Evolutionary conservation across 73 alveolate species (phyloP).

Genomic region (Uronychia binucleata): DNA sequence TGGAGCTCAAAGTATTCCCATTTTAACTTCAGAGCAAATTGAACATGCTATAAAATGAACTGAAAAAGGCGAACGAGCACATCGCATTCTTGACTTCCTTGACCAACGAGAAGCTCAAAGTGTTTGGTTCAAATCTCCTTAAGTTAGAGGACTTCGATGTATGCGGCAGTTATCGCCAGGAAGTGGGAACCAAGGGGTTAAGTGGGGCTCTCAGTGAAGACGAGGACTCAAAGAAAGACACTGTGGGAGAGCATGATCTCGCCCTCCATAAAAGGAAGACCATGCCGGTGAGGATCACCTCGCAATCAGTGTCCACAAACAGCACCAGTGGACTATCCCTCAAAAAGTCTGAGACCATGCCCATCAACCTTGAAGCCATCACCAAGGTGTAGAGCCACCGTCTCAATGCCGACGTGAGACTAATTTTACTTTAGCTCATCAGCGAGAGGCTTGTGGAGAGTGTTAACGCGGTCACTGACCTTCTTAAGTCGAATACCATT

Average conservation of each 20-base stretch:
- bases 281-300: constrained; percentile 3
- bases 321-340: no score
- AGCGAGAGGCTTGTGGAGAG: constrained; percentile 46
- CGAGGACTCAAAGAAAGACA: neutral
- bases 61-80: constrained; percentile 44
- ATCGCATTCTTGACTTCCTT: constrained; percentile 25
- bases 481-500: constrained; percentile 53
- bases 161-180: neutral
- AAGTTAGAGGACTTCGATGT: neutral
- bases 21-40: constrained; percentile 8
- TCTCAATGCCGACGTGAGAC: constrained; percentile 38
- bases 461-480: constrained; percentile 66
- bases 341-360: neutral
- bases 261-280: constrained; percentile 1
- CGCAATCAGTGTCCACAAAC: neutral
- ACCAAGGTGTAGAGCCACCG: constrained; percentile 11
- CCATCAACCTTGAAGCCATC: neutral
- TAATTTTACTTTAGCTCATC: neutral
- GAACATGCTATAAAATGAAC: constrained; percentile 20
- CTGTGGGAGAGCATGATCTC: neutral
- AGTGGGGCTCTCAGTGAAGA: neutral
- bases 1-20: constrained; percentile 34
- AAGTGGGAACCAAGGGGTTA: neutral
- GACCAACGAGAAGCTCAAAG: constrained; percentile 12
- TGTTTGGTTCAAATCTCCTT: neutral